Conservation (phyloP, 2,329 filamentous ascomycete species). For the Penicillium psychrosexuale region DNA sequence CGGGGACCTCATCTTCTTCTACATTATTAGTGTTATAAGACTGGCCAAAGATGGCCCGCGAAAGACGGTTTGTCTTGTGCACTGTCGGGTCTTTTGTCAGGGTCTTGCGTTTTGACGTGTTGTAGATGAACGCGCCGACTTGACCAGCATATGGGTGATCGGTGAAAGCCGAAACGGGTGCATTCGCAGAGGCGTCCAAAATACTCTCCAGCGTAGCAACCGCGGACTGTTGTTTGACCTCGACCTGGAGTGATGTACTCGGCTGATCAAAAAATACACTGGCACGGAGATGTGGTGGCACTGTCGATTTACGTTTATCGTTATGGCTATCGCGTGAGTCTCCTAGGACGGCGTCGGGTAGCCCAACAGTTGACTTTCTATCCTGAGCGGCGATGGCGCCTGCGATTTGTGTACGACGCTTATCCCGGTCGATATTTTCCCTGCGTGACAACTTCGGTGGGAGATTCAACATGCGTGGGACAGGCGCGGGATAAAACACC, state of each 20-base stretch:
- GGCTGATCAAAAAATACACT: conserved; percentile 83
- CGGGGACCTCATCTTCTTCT: not conserved
- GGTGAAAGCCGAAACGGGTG: conserved; percentile 87
- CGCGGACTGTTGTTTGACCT: conserved; percentile 71
- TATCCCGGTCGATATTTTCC: conserved; percentile 62
- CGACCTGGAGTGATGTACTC: conserved; percentile 53
- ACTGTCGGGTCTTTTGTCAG: conserved; percentile 21
- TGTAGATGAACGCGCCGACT: conserved; percentile 72
- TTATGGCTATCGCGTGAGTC: conserved; percentile 16
- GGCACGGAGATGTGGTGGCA: conserved; percentile 85
- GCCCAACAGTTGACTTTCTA: conserved; percentile 52
- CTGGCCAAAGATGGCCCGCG: conserved; percentile 29
- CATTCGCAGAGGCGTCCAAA: conserved; percentile 79
- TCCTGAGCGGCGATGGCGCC: conserved; percentile 58
- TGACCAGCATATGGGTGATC: conserved; percentile 81
- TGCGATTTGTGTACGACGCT: conserved; percentile 70
- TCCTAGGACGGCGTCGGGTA: conserved; percentile 27
- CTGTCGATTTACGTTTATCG: conserved; percentile 44
- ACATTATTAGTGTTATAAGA: conserved; percentile 10
- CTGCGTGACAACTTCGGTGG: conserved; percentile 81
- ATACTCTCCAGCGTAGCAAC: conserved; percentile 88
- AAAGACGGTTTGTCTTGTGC: conserved; percentile 32
- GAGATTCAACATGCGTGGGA: conserved; percentile 88
- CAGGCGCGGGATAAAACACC: conserved; percentile 92
- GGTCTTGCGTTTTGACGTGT: conserved; percentile 39